These are phyloP conservation scores for Amauroascus verrucosus DNA, from an alignment of 2,329 filamentous ascomycete genomes.

Conservation along the genomic window DNA sequence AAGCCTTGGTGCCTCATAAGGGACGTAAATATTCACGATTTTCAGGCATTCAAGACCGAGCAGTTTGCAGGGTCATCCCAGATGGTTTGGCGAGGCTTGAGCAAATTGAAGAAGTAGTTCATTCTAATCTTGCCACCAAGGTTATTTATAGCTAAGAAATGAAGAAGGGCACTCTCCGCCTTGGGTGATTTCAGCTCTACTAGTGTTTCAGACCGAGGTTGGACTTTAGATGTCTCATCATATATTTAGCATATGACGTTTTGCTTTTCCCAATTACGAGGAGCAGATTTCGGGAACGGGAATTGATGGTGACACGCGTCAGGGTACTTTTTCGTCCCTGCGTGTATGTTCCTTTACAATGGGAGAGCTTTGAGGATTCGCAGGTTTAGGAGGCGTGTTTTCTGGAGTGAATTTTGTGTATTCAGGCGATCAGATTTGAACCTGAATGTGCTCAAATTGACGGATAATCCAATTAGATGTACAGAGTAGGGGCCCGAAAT, in stretches of 20 bases:
- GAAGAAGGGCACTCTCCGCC: no score
- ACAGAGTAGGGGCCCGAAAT: neutral
- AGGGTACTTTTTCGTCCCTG: no score
- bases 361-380: no score
- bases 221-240: neutral
- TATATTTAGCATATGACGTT: constrained; percentile 5
- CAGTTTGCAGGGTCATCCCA: no score
- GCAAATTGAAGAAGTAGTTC: no score
- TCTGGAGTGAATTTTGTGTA: no score
- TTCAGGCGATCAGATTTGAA: no score
- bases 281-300: neutral
- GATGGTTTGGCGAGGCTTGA: no score
- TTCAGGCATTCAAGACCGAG: no score
- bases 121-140: neutral
- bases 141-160: neutral
- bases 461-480: neutral
- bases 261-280: neutral
- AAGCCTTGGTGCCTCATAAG: neutral
- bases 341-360: no score
- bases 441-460: no score
- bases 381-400: no score
- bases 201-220: neutral
- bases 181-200: neutral
- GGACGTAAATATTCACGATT: neutral
- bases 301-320: neutral